These are phyloP conservation scores for Mrakia gelida DNA, from an alignment of 768 basidiomycete species.

Conservation along the genomic window DNA sequence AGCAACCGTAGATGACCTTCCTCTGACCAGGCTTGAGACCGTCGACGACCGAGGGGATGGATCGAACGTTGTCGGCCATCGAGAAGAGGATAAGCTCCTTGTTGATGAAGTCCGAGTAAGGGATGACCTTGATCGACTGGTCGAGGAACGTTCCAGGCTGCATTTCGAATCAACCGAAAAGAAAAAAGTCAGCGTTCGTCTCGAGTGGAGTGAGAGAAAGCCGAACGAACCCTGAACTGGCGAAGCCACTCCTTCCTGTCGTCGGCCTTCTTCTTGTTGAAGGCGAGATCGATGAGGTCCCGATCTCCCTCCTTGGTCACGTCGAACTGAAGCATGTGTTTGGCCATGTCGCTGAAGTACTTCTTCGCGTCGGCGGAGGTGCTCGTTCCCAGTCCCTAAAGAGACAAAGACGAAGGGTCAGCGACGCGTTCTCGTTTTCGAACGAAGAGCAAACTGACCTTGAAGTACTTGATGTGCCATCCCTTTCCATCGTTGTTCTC, in stretches of 20 bases:
- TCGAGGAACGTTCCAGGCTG: slow-evolving; percentile 92
- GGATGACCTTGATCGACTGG: slow-evolving; percentile 78
- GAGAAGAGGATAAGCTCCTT: slow-evolving; percentile 96
- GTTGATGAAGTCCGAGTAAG: slow-evolving; percentile 93
- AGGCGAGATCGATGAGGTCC: slow-evolving; percentile 89
- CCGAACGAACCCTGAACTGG: slow-evolving; percentile 66
- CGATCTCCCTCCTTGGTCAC: slow-evolving; percentile 74
- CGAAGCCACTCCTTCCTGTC: slow-evolving; percentile 98
- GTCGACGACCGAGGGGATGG: slow-evolving; percentile 89
- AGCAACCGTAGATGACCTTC: slow-evolving; percentile 93
- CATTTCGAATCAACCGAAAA: neutral
- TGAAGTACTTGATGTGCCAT: slow-evolving; percentile 95
- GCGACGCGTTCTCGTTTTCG: slow-evolving; percentile 9
- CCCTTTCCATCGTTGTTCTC: slow-evolving; percentile 66
- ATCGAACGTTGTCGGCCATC: slow-evolving; percentile 98
- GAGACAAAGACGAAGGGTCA: neutral
- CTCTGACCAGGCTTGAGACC: slow-evolving; percentile 96
- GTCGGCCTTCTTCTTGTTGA: slow-evolving; percentile 99
- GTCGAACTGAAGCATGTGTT: slow-evolving; percentile 91
- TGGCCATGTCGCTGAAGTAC: slow-evolving; percentile 87
- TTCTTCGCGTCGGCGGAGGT: slow-evolving; percentile 80
- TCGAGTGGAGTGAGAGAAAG: neutral
- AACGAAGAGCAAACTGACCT: slow-evolving; percentile 54
- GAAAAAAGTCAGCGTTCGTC: neutral
- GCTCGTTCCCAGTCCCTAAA: slow-evolving; percentile 91